Evolutionary conservation across 208 protist genomes (phyloP), one percentile per base, ranked within the genome.

Genomic region (Perkinsela sp.): DNA sequence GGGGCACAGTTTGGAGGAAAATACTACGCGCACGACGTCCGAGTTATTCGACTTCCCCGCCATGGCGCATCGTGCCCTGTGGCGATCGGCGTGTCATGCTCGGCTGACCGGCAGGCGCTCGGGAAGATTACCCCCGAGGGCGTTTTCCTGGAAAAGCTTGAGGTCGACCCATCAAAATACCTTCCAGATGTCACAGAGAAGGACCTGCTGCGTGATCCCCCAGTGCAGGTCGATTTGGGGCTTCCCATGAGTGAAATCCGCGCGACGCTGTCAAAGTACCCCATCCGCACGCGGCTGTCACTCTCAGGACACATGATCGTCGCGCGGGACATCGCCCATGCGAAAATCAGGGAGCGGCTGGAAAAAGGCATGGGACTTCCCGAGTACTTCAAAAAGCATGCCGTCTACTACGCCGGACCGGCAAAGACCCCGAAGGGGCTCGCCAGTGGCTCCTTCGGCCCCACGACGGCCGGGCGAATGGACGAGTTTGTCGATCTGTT

Each of bases 1-100:
- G 93, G 93, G 28, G 93, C 93, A n/a, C 93, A 96, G 79, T 96
- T 95, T 77, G 93, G 93, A n/a, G 94, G 94, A 15, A 96, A 96
- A 78, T 96, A 96, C 81, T 97, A 95, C 80, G 92, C 90, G 68
- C 93, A 96, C 75, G 93, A 97, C 77, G 92, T 93, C 13, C 79
- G 90, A 31, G 90, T 96, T 29, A 89, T 96, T 67, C 84, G 91
- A 69, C 78, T 94, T 73, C 89, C 89, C 22, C 85, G 89, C 66
- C 89, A 94, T 74, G 89, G 89, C 67, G 86, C 86, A 28, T 90
- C 83, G 31, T 93, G 83, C 74, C 91, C 93, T 0, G 88, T 96
- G 30, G 93, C 91, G 69, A 82, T 97, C 31, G 94, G 93, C 67
- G 94, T 97, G n/a, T 95, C 89, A 28, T 97, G 93, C 85, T 94